These are phyloP conservation scores for Mortierella hygrophila DNA, from an alignment of 192 early-diverging fungal genomes.

Conservation along the genomic window DNA sequence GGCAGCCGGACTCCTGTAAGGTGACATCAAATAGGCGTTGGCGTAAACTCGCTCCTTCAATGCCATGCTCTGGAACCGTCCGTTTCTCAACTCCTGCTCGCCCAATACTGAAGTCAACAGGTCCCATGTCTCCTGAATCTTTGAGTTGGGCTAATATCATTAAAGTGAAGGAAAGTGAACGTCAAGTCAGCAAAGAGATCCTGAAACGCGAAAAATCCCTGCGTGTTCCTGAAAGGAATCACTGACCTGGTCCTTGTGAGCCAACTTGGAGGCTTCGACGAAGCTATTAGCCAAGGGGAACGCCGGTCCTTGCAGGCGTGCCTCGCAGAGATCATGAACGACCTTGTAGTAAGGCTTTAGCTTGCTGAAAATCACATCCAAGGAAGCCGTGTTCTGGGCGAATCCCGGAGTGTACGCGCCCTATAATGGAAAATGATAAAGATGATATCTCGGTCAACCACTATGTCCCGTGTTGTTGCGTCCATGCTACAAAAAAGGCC, in stretches of 20 bases:
- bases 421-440: not conserved
- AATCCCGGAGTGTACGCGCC: slow-evolving; percentile 32
- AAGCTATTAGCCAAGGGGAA: slow-evolving; percentile 58
- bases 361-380: slow-evolving; percentile 36
- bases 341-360: slow-evolving; percentile 61
- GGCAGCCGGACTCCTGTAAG: slow-evolving; percentile 29
- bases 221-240: not conserved
- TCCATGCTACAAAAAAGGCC: not conserved
- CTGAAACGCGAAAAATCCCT: not conserved
- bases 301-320: slow-evolving; percentile 45
- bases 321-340: slow-evolving; percentile 61
- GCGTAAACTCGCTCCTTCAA: slow-evolving; percentile 61
- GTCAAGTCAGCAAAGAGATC: not conserved
- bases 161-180: too few species aligned
- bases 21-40: slow-evolving; percentile 48
- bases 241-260: slow-evolving; percentile 54
- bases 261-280: slow-evolving; percentile 51
- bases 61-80: slow-evolving; percentile 44
- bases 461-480: not conserved
- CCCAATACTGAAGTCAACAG: slow-evolving; percentile 59
- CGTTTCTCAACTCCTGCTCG: slow-evolving; percentile 54
- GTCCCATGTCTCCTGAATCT: slow-evolving; percentile 54
- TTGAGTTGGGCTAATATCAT: slow-evolving; percentile 32
- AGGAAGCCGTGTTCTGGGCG: slow-evolving; percentile 25
- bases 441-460: not conserved